These are phyloP conservation scores for Pseudonitzschia pungens DNA, from an alignment of 108 stramenopile genomes.

Conservation along the genomic window DNA sequence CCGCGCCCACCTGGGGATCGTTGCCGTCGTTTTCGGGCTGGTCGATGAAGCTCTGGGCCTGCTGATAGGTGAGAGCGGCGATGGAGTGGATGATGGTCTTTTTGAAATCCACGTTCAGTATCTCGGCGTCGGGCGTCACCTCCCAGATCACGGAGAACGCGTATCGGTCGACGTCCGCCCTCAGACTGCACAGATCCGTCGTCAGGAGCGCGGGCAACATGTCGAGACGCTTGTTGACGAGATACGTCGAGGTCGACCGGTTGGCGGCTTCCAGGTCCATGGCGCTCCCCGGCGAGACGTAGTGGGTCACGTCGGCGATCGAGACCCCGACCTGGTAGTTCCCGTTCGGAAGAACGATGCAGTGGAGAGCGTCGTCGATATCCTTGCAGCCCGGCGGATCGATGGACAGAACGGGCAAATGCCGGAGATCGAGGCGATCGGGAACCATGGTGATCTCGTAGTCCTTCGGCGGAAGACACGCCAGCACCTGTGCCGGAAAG, in stretches of 20 bases:
- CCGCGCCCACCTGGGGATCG: conserved; percentile 77
- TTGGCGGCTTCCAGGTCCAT: conserved; percentile 96
- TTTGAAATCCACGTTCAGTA: conserved; percentile 89
- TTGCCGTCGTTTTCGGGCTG: conserved; percentile 66
- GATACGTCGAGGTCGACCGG: conserved; percentile 96
- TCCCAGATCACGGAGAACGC: conserved; percentile 94
- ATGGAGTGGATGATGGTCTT: conserved; percentile 94
- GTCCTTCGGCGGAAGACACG: conserved; percentile 93
- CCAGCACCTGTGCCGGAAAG: conserved; percentile 94
- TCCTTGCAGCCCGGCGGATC: conserved; percentile 99
- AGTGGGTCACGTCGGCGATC: conserved; percentile 99
- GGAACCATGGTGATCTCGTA: conserved; percentile 86
- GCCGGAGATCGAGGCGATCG: conserved; percentile 85
- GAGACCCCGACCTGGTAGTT: conserved; percentile 96
- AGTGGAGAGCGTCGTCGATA: conserved; percentile 99
- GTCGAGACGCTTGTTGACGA: conserved; percentile 96
- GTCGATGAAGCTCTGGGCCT: conserved; percentile 94
- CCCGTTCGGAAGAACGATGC: conserved; percentile 86
- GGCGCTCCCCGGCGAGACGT: conserved; percentile 88
- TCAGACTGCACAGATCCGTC: conserved; percentile 95
- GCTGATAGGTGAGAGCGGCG: conserved; percentile 94
- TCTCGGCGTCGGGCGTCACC: conserved; percentile 82
- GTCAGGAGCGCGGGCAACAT: conserved; percentile 96
- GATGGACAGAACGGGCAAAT: conserved; percentile 92
- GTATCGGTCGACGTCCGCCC: conserved; percentile 88